Conservation (phyloP, 2,329 filamentous ascomycete species). For the Xenoacremonium recifei region DNA sequence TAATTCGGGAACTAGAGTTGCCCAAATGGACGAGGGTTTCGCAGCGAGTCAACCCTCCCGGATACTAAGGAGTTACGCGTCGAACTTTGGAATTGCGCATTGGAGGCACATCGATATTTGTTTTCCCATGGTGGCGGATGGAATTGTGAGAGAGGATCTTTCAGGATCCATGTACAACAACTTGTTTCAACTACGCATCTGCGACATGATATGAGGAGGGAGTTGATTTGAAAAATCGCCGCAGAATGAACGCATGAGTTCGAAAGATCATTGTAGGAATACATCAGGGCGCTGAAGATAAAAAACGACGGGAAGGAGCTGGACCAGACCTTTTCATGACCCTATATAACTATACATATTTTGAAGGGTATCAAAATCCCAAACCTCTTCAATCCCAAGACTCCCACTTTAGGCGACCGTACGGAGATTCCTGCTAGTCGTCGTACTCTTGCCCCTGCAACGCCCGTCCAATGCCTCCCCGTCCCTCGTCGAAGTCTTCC, state of each 20-base stretch:
- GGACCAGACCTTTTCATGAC: conserved; percentile 8
- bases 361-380: conserved; percentile 25
- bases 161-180: conserved; percentile 28
- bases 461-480: conserved; percentile 84
- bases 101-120: background rate
- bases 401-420: no score
- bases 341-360: conserved; percentile 6
- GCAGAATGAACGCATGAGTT: background rate
- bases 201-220: conserved; percentile 20
- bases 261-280: conserved; percentile 17
- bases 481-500: conserved; percentile 92
- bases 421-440: conserved; percentile 40
- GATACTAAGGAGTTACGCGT: conserved; percentile 62
- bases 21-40: conserved; percentile 95
- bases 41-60: conserved; percentile 89
- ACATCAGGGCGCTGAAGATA: conserved; percentile 13
- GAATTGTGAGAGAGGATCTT: conserved; percentile 15
- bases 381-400: conserved; percentile 5
- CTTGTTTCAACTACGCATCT: conserved; percentile 25
- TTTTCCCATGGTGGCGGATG: no score
- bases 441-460: conserved; percentile 54
- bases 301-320: conserved; percentile 1
- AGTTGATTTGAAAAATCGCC: background rate
- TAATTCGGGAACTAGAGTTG: conserved; percentile 56
- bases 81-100: background rate